These are phyloP conservation scores for Phaseolus coccineus DNA, from an alignment of 331 rosid species.

Conservation along the genomic window DNA sequence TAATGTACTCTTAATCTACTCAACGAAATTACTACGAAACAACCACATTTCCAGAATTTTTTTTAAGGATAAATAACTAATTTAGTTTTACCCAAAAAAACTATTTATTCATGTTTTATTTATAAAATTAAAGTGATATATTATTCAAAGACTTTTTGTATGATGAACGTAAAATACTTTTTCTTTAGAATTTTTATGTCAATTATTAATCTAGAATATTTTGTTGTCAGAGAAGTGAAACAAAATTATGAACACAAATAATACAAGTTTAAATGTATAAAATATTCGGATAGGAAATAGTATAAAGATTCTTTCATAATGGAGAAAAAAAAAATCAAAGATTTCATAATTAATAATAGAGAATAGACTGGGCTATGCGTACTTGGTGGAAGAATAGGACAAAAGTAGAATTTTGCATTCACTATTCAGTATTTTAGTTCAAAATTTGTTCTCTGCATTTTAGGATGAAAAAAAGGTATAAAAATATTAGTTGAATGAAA, in stretches of 20 bases:
- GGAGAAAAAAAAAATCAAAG: not conserved
- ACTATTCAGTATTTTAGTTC: not conserved
- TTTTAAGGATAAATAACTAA: not conserved
- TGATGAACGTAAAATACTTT: not conserved
- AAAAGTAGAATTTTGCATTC: constrained; percentile 24
- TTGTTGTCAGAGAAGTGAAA: not conserved
- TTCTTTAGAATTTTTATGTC: not conserved
- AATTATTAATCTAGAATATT: not conserved
- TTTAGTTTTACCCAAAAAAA: not conserved
- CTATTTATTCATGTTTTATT: not conserved
- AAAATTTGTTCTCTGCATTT: not conserved
- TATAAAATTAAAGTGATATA: not conserved
- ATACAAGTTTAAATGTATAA: not conserved
- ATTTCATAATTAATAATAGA: constrained; percentile 15
- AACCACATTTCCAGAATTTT: not conserved
- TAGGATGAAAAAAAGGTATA: not conserved
- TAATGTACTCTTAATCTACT: constrained; percentile 25
- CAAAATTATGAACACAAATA: not conserved
- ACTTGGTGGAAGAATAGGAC: constrained; percentile 25
- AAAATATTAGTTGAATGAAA: constrained; percentile 14
- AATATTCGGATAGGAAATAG: not conserved
- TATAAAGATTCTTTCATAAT: not conserved
- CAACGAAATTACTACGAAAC: constrained; percentile 41
- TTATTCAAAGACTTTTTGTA: not conserved
- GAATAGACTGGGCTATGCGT: constrained; percentile 11